Evolutionary conservation across 2,329 filamentous ascomycete species (phyloP), one percentile per base, ranked within the genome.

Genomic region (Claviceps monticola): DNA sequence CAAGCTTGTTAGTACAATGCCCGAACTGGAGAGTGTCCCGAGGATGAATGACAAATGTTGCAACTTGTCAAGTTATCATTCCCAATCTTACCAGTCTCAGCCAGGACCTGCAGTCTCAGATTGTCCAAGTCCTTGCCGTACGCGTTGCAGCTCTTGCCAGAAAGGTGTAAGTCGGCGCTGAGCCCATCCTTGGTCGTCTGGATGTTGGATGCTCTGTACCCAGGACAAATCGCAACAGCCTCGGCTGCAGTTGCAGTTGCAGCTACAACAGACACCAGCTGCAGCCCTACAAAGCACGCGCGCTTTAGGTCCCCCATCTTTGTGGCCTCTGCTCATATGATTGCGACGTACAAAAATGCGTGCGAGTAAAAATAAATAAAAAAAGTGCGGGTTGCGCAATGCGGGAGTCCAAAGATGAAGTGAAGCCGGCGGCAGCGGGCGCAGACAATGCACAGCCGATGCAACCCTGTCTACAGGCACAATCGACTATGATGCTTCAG

Each of bases 101-200:
- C 65, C 39, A 62, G 60, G n/a, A 66, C 64, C 2, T 57, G 52
- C 21, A 68, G 50, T 41, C 55, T 60, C 21, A 68, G 55, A 37
- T 59, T 57, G 9, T 54, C 29, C 11, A 55, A n/a, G 19, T 55
- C 53, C 26, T 39, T 49, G 0, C 88, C 87, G 56, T 90, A 93
- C 23, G 80, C 77, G 64, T 90, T 85, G 70, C 88, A 91, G 11
- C 82, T 72, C 11, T 71, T 60, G 0, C 86, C 86, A 9, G 83
- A 83, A 9, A 94, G 74, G 2, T 68, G 73, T 46, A 94, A 71
- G 56, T 84, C 75, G 1, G 86, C 88, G 0, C 78, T 84, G 48
- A 91, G 68, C 4, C 78, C 78, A 49, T 70, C 70, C 36, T 65
- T 60, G 0, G 69, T 76, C 50, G 72, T 66, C 49, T 70, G 63